Evolutionary conservation across 345 rosid species (phyloP), one percentile per base, ranked within the genome.

Genomic region (Linum tenue): DNA sequence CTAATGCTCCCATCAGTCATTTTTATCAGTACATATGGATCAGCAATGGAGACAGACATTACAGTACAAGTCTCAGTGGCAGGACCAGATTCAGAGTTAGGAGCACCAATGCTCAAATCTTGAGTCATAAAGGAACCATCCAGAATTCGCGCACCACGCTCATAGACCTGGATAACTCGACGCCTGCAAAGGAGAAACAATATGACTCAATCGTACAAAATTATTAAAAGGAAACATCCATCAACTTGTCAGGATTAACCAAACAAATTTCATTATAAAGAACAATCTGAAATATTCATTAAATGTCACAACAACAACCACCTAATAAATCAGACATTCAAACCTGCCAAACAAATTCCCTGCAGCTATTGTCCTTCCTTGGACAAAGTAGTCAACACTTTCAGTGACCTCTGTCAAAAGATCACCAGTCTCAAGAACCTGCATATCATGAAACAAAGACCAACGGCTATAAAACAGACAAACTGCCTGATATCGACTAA

Each of bases 391-490:
- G 82, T 88, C 99, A 55, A 94, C 99, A 76, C 89, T 90, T 82
- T 94, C 99, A 70, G 99, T 94, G 71, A 94, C 99, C 82, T 94
- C 99, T 5, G 95, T 74, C 80, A 94, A 85, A 75, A 82, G 88
- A 82, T 94, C 99, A 72, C 88, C 99, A 53, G 97, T 94, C 77
- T 94, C 99, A 80, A 94, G 97, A 56, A 94, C 96, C 99, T 86
- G 62, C 37, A 5, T 36, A 2, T 65, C 42, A 65, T 43, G 16
- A 5, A 65, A 61, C 16, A 43, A n/a, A 50, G 16, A 9, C 14
- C 14, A 15, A 48, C 4, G n/a, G 38, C 22, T 64, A 67, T 59
- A 42, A 60, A 38, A 56, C 14, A 48, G 41, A 42, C 38, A 35
- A 53, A 70, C 64, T 59, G 7, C 60, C 59, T 51, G 56, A 71